phyloP scores from a whole-genome alignment of 2,329 filamentous ascomycete species.

The Aspergillus ibericus region DNA sequence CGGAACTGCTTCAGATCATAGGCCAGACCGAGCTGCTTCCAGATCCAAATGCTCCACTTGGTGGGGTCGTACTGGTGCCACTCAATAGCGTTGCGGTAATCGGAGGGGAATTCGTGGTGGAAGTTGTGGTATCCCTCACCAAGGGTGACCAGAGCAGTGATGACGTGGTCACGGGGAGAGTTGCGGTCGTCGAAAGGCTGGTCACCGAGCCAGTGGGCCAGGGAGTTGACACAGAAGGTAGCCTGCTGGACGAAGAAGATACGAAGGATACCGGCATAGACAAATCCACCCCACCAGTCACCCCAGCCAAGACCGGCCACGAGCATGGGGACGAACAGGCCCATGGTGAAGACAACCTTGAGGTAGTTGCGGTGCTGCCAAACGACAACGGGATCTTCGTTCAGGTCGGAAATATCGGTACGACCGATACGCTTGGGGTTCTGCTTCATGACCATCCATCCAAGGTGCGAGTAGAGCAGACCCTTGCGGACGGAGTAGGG shows the following conservation, averaged over 20 bases:
- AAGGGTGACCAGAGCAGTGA: conserved; percentile 81
- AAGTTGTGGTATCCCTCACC: conserved; percentile 94
- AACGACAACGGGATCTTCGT: conserved; percentile 80
- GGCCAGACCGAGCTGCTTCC: conserved; percentile 81
- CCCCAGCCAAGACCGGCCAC: conserved; percentile 77
- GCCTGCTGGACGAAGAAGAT: conserved; percentile 91
- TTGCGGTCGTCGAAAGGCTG: conserved; percentile 93
- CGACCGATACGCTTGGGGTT: conserved; percentile 86
- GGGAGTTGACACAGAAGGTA: conserved; percentile 89
- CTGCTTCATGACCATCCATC: conserved; percentile 93
- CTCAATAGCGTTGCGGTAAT: conserved; percentile 88
- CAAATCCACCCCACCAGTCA: conserved; percentile 77
- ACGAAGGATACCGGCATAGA: conserved; percentile 81
- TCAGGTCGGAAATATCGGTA: conserved; percentile 84
- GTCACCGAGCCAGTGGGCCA: conserved; percentile 88
- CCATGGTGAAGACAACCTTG: conserved; percentile 76
- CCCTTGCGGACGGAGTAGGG: conserved; percentile 90
- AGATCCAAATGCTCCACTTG: conserved; percentile 83
- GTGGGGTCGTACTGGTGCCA: conserved; percentile 92
- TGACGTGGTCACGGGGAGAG: conserved; percentile 82
- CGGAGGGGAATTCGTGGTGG: conserved; percentile 90
- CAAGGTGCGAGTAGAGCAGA: conserved; percentile 77
- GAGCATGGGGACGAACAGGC: conserved; percentile 70
- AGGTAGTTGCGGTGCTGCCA: conserved; percentile 89
- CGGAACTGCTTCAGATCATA: conserved; percentile 90